Evolutionary conservation across 1,284 basidiomycete species (phyloP), one percentile per base, ranked within the genome.

Genomic region (Cryptococcus neoformans): DNA sequence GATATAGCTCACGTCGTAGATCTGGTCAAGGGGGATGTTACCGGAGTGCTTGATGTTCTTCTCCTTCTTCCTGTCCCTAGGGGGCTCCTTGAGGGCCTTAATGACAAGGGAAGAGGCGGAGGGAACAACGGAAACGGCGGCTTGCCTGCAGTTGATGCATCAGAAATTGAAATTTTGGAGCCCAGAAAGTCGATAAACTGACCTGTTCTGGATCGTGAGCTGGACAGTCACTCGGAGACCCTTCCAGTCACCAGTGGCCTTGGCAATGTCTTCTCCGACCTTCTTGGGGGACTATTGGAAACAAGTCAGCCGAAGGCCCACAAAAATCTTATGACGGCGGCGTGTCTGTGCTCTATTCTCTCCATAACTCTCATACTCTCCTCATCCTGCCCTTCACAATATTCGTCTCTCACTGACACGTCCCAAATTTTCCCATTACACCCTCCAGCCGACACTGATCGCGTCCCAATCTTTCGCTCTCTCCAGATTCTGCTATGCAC

Each of bases 191-290:
- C 6, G 11, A 35, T 17, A 34, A 16, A 59, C 54, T 45, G 10
- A 59, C 83, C 95, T 93, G 83, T 99, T 99, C 85, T 99, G 96
- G 79, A 99, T 98, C 59, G 95, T 99, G 62, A 99, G 87, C 81
- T 99, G 93, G 67, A 98, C 92, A 68, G 96, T 99, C 62, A 99
- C 96, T 62, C 94, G 91, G 75, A 99, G 92, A 83, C 96, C 96
- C 83, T 99, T 99, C 96, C 96, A 99, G 80, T 89, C 89, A 60
- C 88, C 86, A 63, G 96, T 98, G 62, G 96, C 95, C 82, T 99
- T 99, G 76, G 96, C 96, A 77, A 99, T 99, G 83, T 99, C 96
- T 90, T 99, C 96, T 83, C 96, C 96, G 81, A 99, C 94, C 85
- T 99, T 99, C 85, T 99, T 99, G 77, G 96, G 95, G 59, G 96